Evolutionary conservation across 768 basidiomycete genomes (phyloP), one percentile per base, ranked within the genome.

Genomic region (Gyrodon lividus): DNA sequence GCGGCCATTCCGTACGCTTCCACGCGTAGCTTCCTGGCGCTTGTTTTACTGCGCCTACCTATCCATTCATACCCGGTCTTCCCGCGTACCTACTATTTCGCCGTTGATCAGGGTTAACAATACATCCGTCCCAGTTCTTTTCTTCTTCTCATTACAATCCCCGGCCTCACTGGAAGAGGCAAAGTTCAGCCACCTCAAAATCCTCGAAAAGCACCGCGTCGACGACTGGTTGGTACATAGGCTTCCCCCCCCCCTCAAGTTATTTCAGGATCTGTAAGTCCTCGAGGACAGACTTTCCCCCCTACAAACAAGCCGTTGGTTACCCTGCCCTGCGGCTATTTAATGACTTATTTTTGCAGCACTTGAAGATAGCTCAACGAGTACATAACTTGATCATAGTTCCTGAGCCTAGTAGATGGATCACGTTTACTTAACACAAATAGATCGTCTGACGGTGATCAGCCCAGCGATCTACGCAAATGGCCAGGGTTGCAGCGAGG

Each of bases 171-270:
- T 38, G 22, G 20, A 56, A 49, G 47, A 40, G 56, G 63, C 37
- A 54, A 45, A 23, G 16, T 39, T 48, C 45, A 50, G 51, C 53
- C 56, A 53, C 44, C 28, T 39, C 38, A 13, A 50, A 57, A 53
- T 59, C 39, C 43, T 69, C 65, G 60, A 69, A 68, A 69, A 67
- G 62, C 58, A 59, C 65, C 63, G 63, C 34, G 51, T 67, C 66
- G 66, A 67, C 62, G 66, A 50, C 50, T 33, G 24, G 16, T 28
- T 26, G 26, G 43, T 39, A 42, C 28, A n/a, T 40, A 28, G 28
- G 43, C 52, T 54, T 40, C 51, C 12, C 43, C 51, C 12, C 40
- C 45, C 58, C 54, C 28, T 30, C 48, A 22, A 48, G 67, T 55
- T 69, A 67, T 67, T 69, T 63, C 60, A 52, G 58, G 65, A 57